Evolutionary conservation across 352 stramenopile genomes (phyloP).

Genomic region (Globisporangium solare): DNA sequence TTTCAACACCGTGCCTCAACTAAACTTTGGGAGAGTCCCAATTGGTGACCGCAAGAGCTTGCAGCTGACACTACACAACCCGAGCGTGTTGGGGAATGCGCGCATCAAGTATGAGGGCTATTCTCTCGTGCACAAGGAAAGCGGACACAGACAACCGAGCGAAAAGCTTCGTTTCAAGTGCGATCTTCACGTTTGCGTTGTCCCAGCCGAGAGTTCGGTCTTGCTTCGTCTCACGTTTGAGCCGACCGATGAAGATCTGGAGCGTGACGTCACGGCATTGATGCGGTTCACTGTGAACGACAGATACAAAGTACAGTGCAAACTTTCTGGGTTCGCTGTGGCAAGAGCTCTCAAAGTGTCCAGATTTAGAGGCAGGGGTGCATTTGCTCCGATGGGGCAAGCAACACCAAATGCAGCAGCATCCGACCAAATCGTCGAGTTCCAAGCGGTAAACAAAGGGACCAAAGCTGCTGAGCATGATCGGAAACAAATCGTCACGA

Average conservation of each 20-base stretch:
- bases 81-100: slow-evolving; percentile 49
- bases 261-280: slow-evolving; percentile 31
- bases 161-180: slow-evolving; percentile 54
- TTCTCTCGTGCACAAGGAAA: slow-evolving; percentile 20
- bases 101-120: slow-evolving; percentile 73
- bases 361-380: slow-evolving; percentile 19
- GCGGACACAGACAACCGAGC: slow-evolving; percentile 10
- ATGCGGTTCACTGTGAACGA: slow-evolving; percentile 72
- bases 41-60: slow-evolving; percentile 43
- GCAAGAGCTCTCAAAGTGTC: slow-evolving; percentile 19
- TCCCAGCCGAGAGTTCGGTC: slow-evolving; percentile 48
- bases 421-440: no score
- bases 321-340: slow-evolving; percentile 24
- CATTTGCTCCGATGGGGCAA: slow-evolving; percentile 6
- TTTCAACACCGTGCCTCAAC: slow-evolving; percentile 23
- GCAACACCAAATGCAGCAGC: neutral
- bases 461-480: no score
- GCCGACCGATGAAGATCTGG: slow-evolving; percentile 33
- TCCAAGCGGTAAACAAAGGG: no score
- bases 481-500: neutral
- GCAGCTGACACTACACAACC: slow-evolving; percentile 50
- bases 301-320: slow-evolving; percentile 45
- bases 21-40: slow-evolving; percentile 52
- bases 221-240: slow-evolving; percentile 64
- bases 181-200: slow-evolving; percentile 64